Evolutionary conservation across 164 flowering plant species (phyloP), one percentile per base, ranked within the genome.

Genomic region (Sextonia rubra): DNA sequence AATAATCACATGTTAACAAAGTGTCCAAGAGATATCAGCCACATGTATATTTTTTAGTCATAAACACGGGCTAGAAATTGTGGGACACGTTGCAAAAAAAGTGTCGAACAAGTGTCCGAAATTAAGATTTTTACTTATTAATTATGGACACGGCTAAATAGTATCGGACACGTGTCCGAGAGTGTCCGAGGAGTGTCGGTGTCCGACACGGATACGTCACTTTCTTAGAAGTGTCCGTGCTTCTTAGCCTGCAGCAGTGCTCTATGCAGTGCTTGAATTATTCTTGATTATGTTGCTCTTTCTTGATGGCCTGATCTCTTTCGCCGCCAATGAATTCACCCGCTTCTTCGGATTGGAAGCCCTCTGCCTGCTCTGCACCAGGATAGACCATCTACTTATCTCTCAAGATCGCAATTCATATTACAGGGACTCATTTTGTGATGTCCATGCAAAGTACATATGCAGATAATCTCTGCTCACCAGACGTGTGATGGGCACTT

Each of bases 351-450:
- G 82, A 1, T 71, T 96, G 79, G 63, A 64, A 58, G 66, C 80
- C 70, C 99, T 98, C 0, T 96, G 98, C 60, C 73, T 88, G 79
- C 80, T 91, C 15, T 95, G 99, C 76, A 87, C 97, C 2, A 74
- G 98, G 69, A 78, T 96, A n/a, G 91, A 96, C 73, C 94, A 86
- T 25, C 69, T 84, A 44, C 74, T 91, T 4, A 81, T 80, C 9
- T 83, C 47, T 3, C 77, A 80, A 18, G 71, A 75, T 64, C 73
- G 83, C 1, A 82, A 82, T 52, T 87, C 82, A 63, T 85, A 85
- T 70, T 91, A 86, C 86, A 92, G 91, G 60, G 85, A 87, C 0
- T 85, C 92, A 1, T 77, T 89, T 4, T 94, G 99, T 32, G 90
- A 89, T 22, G 58, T 75, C 26, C 99, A 94, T 83, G 90, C 81